Conservation (phyloP, 371 early-diverging fungal genomes). For the Mortierella sp. region DNA sequence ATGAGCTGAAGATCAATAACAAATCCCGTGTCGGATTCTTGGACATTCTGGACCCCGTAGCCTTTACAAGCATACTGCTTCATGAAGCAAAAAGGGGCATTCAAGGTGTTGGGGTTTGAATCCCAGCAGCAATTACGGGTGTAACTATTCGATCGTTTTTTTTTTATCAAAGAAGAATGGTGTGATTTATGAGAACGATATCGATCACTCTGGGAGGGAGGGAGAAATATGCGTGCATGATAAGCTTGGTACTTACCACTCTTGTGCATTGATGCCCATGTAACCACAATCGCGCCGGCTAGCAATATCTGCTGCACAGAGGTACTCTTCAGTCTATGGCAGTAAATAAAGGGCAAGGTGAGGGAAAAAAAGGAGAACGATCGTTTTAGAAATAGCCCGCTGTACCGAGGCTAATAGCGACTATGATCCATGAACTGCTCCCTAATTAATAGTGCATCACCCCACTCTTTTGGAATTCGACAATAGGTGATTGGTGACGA, state of each 20-base stretch:
- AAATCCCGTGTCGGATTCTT: conserved; percentile 24
- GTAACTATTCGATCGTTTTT: too few species aligned
- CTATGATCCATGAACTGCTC: neutral
- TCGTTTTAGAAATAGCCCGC: neutral
- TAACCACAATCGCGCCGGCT: conserved; percentile 50
- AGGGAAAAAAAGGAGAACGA: neutral
- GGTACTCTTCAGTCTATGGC: conserved; percentile 32
- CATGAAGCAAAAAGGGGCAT: conserved; percentile 51
- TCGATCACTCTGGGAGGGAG: neutral
- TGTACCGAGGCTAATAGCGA: neutral
- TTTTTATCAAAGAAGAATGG: neutral
- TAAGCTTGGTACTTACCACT: conserved; percentile 22
- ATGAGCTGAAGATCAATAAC: conserved; percentile 21
- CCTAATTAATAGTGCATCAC: too few species aligned
- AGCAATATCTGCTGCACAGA: conserved; percentile 38
- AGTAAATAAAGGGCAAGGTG: neutral
- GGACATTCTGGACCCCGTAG: conserved; percentile 23
- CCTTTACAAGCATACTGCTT: conserved; percentile 47
- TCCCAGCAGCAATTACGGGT: conserved; percentile 53
- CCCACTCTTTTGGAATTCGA: too few species aligned
- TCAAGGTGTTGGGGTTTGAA: conserved; percentile 31
- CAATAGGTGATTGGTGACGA: too few species aligned
- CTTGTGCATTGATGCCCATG: conserved; percentile 33
- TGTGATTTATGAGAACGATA: neutral
- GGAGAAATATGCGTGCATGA: neutral